phyloP scores from a whole-genome alignment of 2,329 filamentous ascomycete species.

The Endoconidiophora polonica region DNA sequence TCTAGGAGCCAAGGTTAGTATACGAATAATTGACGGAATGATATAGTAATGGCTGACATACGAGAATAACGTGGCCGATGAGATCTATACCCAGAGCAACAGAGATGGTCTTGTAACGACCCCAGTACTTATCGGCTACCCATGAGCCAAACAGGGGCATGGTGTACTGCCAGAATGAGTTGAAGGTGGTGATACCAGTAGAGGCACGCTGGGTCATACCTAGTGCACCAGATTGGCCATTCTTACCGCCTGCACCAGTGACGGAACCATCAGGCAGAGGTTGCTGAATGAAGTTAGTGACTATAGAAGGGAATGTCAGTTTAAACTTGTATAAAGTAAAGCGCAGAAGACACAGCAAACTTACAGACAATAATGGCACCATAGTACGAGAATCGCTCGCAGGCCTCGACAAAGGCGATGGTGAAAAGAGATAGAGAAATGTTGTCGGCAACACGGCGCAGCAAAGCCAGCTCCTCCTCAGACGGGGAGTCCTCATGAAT shows the following conservation, averaged over 20 bases:
- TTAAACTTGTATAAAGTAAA: neutral
- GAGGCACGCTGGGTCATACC: constrained; percentile 39
- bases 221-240: constrained; percentile 34
- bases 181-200: constrained; percentile 29
- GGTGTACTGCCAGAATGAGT: constrained; percentile 42
- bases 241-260: constrained; percentile 30
- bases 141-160: constrained; percentile 40
- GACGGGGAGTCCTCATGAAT: constrained; percentile 23
- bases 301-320: constrained; percentile 13
- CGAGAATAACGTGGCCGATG: constrained; percentile 48
- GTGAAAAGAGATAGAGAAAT: constrained; percentile 45
- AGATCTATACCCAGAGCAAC: constrained; percentile 44
- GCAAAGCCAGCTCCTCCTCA: constrained; percentile 32
- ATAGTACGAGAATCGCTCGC: constrained; percentile 60
- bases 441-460: constrained; percentile 37
- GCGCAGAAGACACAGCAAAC: constrained; percentile 19
- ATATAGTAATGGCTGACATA: neutral
- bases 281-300: constrained; percentile 48
- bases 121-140: constrained; percentile 39
- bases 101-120: constrained; percentile 53
- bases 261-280: constrained; percentile 35
- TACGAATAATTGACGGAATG: neutral
- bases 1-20: constrained; percentile 14
- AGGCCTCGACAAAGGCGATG: constrained; percentile 51
- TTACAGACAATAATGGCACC: constrained; percentile 48